Base-by-base conservation (phyloP, 2,329 filamentous ascomycete genomes). In the Fusarium concolor region DNA sequence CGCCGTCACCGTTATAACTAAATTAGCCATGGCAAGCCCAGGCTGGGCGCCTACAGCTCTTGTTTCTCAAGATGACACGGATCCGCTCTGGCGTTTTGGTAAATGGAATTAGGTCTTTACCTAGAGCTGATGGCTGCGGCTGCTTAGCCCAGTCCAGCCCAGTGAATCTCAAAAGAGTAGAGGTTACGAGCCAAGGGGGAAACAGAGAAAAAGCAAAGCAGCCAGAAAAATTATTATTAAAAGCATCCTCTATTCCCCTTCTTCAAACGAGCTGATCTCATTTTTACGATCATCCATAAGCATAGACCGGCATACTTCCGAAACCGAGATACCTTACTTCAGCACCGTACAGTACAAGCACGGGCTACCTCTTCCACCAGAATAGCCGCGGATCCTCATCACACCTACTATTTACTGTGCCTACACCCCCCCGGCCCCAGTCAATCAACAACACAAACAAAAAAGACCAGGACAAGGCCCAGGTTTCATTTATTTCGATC, bases 381-480 rank as follows among this genome's bases (percentile, higher is more conserved):
- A 69, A 67, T 70, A 69, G 66, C 67, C 58, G 67, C 66, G 62
- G 67, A 69, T 69, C 67, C 62, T 59, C 62, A 67, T 69, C 67
- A 69, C 65, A 45, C 26, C 22, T 24, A 24, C 26, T 26, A 9
- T 65, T 62, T 53, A 66, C 44, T 53, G 28, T 24, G 37, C 47
- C 62, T 64, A 47, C 45, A 31, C 18, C 33, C 56, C n/a, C 56
- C 56, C 22, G 28, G 28, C 51, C 26, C 46, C 38, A n/a, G 37
- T 28, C 45, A 54, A 17, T 24, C 18, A 39, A n/a, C 37, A 60
- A 43, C 42, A 45, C 50, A 53, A 53, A 53, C 26, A 31, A 26
- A 53, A 46, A 33, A 41, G 28, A 45, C 39, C 46, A 46, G 57
- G 57, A 45, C 45, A 26, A 64, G 59, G 45, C 39, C 45, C 37